Base-by-base conservation (phyloP, 306 rosid genomes). In the Macrotyloma uniflorum region DNA sequence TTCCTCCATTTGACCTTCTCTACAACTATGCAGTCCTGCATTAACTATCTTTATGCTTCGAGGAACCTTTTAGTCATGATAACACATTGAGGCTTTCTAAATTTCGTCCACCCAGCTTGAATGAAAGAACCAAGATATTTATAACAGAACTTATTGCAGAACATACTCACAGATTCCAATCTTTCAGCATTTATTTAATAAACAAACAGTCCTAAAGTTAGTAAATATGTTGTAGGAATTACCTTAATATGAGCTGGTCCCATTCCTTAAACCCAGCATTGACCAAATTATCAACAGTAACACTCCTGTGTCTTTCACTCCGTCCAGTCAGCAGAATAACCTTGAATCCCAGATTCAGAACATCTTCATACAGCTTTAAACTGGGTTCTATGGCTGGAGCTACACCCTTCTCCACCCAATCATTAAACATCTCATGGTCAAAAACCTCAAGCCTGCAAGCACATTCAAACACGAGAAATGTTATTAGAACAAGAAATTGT, bases 291-390 rank as follows among this genome's bases (percentile, higher is more conserved):
- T 90, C 89, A 28, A 83, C 72, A 5, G 98, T 95, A 71, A 66
- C 70, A 78, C 55, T 58, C 81, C 97, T 81, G 30, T 87, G 96
- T 26, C 74, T 75, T 77, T 95, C 99, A 5, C 80, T 77, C 67
- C 98, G 83, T 24, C 98, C 98, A n/a, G 98, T 95, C 79, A 95
- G 82, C 79, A 95, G 87, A 85, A 95, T 78, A 50, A 95, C 85
- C 89, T 91, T 92, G 79, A 86, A 88, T 16, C 98, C 98, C 86
- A 87, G 16, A 18, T 78, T 82, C 85, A 89, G 40, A 67, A 95
- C 77, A 82, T 89, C 90, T 77, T 91, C 86, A 64, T 93, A 91
- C 69, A 91, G 97, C 81, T 86, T 86, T 72, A 95, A 93, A 86
- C 97, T 88, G 78, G 93, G 80, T 65, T 83, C 76, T 50, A 95